A percentile compares a stretch with the other conserved stretches of the same genome.
Evolutionary conservation across 2,329 filamentous ascomycete species (phyloP).

Genomic region (Talaromyces albobiverticillius): DNA sequence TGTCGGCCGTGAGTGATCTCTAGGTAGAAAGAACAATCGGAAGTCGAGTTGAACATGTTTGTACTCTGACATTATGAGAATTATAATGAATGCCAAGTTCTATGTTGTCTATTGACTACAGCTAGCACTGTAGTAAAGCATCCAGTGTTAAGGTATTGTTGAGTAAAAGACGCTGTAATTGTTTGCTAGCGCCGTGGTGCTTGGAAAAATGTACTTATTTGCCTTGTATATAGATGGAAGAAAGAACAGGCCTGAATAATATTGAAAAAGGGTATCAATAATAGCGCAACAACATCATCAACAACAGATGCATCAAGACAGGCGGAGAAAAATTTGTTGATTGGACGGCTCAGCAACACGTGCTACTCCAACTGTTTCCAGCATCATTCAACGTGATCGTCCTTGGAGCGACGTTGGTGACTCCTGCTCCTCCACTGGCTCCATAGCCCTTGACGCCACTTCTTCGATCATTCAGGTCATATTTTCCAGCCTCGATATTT

Average conservation of each 20-base stretch:
- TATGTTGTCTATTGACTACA: too few relatives aligned
- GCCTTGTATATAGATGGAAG: too few relatives aligned
- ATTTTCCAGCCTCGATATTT: conserved; percentile 92
- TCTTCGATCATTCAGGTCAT: conserved; percentile 88
- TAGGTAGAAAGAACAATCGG: too few relatives aligned
- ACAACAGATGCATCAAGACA: background rate
- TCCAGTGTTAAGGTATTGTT: too few relatives aligned
- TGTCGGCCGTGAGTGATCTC: too few relatives aligned
- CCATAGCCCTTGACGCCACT: conserved; percentile 77
- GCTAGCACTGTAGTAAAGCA: too few relatives aligned
- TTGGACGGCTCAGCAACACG: conserved; percentile 40
- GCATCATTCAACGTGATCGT: conserved; percentile 48
- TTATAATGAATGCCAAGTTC: too few relatives aligned
- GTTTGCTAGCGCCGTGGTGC: too few relatives aligned
- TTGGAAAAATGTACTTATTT: too few relatives aligned
- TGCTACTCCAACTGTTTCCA: conserved; percentile 33
- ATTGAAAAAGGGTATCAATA: background rate
- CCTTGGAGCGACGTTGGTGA: conserved; percentile 32
- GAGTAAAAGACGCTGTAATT: too few relatives aligned
- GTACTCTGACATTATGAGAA: too few relatives aligned
- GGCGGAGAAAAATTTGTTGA: background rate
- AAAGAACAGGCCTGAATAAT: background rate
- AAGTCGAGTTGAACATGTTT: too few relatives aligned
- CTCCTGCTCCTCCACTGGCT: conserved; percentile 31
- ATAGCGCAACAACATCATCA: background rate